Percentiles rank a stretch among this genome's conserved stretches.
These are phyloP conservation scores for Penicillium canariense DNA, from an alignment of 495 filamentous ascomycete genomes.

Conservation along the genomic window DNA sequence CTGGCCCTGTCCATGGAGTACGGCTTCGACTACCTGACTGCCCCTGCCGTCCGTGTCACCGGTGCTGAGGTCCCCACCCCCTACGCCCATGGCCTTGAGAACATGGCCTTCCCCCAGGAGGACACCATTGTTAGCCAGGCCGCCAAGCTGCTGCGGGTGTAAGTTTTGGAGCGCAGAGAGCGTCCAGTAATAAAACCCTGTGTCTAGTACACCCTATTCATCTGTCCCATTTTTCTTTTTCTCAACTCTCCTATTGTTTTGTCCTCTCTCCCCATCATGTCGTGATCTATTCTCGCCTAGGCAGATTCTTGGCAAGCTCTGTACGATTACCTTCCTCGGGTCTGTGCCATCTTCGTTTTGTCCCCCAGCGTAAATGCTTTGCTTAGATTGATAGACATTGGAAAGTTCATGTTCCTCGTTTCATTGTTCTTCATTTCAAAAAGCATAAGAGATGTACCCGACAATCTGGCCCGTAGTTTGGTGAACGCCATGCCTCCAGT, in stretches of 20 bases:
- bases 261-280: slow-evolving; percentile 20
- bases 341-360: slow-evolving; percentile 8
- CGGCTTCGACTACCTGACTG: slow-evolving; percentile 94
- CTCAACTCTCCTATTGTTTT: slow-evolving; percentile 25
- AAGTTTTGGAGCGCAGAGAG: slow-evolving; percentile 32
- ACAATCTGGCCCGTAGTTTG: background rate
- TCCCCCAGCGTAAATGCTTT: slow-evolving; percentile 21
- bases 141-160: slow-evolving; percentile 78
- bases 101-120: slow-evolving; percentile 89
- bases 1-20: slow-evolving; percentile 95
- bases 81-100: slow-evolving; percentile 83
- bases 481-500: slow-evolving; percentile 1
- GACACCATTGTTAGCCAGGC: slow-evolving; percentile 77
- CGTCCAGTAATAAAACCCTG: slow-evolving; percentile 32
- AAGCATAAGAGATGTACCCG: background rate
- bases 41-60: slow-evolving; percentile 87
- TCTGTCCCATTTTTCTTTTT: slow-evolving; percentile 26
- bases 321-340: slow-evolving; percentile 37
- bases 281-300: slow-evolving; percentile 26
- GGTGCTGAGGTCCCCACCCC: slow-evolving; percentile 96
- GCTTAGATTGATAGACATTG: slow-evolving; percentile 13
- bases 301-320: slow-evolving; percentile 34
- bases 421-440: background rate
- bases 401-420: background rate
- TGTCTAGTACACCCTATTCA: slow-evolving; percentile 35